Evolutionary conservation across 1,284 basidiomycete genomes (phyloP), one percentile per base, ranked within the genome.

Genomic region (Crocinoboletus sp.): DNA sequence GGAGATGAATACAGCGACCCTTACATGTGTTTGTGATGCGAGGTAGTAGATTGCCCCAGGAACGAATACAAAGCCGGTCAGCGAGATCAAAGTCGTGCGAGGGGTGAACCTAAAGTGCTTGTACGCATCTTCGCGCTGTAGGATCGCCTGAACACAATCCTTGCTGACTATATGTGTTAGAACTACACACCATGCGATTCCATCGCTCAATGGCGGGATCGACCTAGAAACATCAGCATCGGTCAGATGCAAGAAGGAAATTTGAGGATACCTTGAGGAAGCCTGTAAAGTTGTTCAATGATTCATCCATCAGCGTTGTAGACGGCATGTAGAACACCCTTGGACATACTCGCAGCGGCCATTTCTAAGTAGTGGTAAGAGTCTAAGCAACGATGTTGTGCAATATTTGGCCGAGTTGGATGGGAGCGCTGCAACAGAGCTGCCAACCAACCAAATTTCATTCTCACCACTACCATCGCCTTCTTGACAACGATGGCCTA

Each of bases 191-290:
- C 85, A 90, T 88, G 32, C 66, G 64, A 58, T 80, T 81, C 78
- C 86, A 89, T 69, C 84, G 76, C 65, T 90, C 87, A 60, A 90
- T 76, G 48, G 87, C 82, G 57, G 85, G 84, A 69, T 93, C 89
- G 51, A 73, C 59, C 87, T 90, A 55, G 23, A 38, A 41, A 41
- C n/a, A 17, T 42, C 16, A 16, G n/a, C 13, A 38, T 40, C 17
- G 1, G 32, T 47, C 16, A 39, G 15, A 32, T 23, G 17, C n/a
- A 22, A 28, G 2, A 32, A 39, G 3, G 3, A n/a, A 17, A 15
- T 19, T 17, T 6, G 0, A 1, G 15, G 15, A 7, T 10, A 66
- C 61, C 60, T 63, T 64, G 34, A 63, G 46, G 28, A 53, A 63
- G 32, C 56, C 61, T 64, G 53, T 51, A 35, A n/a, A 20, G 7